Conservation (phyloP, 495 filamentous ascomycete species). For the Sordaria brevicollis region DNA sequence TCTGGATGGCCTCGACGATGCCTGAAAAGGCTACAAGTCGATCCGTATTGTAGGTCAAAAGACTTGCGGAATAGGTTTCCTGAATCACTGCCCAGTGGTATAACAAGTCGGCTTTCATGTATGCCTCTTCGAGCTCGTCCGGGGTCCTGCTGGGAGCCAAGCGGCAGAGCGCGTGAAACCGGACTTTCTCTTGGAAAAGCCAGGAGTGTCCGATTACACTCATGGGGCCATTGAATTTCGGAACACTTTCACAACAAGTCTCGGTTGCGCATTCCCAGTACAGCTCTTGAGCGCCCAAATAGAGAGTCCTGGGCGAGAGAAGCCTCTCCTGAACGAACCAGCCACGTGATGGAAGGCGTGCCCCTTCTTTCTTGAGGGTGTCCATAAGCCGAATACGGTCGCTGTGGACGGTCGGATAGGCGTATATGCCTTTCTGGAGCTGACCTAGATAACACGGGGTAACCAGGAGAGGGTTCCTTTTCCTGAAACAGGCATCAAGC, state of each 20-base stretch:
- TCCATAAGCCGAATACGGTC: background rate
- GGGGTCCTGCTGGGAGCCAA: background rate
- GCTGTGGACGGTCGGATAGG: background rate
- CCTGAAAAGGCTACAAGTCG: background rate
- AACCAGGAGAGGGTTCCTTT: background rate
- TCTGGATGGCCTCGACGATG: background rate
- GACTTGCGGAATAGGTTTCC: background rate
- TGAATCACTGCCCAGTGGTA: background rate
- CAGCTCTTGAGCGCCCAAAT: background rate
- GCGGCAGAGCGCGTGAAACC: background rate
- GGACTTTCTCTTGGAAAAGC: background rate
- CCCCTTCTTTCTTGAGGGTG: background rate
- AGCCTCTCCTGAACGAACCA: background rate
- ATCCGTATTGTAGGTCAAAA: background rate
- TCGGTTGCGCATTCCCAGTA: background rate
- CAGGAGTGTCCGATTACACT: background rate
- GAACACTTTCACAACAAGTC: background rate
- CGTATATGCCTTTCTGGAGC: background rate
- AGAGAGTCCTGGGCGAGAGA: background rate
- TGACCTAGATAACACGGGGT: background rate
- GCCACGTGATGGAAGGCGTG: background rate
- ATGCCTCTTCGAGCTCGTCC: too few species aligned
- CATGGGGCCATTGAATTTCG: too few species aligned
- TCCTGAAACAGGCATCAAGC: background rate
- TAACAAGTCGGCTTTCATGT: background rate